phyloP scores from a whole-genome alignment of 192 early-diverging fungal species.

The Phycomyces blakesleeanus region DNA sequence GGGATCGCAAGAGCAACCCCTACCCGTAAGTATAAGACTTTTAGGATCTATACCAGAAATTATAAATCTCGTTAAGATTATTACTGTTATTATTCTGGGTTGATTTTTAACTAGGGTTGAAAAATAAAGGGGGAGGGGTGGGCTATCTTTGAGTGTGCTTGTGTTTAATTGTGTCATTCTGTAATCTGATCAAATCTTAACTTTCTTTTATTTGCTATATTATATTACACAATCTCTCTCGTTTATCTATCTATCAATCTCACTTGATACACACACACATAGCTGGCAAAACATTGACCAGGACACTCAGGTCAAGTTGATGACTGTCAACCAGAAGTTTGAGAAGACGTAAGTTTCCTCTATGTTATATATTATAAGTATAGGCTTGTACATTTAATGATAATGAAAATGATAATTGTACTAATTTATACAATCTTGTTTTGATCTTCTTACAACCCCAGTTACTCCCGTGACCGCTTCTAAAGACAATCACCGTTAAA shows the following conservation, averaged over 20 bases:
- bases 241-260: constrained; percentile 11
- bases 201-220: background rate
- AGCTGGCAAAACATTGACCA: constrained; percentile 59
- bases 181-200: too few species aligned
- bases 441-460: constrained; percentile 8
- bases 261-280: too few species aligned
- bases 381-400: too few species aligned
- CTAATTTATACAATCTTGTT: too few species aligned
- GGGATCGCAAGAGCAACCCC: constrained; percentile 45
- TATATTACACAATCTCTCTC: background rate
- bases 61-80: too few species aligned
- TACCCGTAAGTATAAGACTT: constrained; percentile 37
- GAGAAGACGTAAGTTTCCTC: constrained; percentile 42
- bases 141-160: too few species aligned
- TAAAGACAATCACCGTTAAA: constrained; percentile 26
- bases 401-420: too few species aligned
- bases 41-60: too few species aligned
- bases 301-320: constrained; percentile 55
- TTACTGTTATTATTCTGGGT: too few species aligned
- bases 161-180: too few species aligned
- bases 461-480: constrained; percentile 48
- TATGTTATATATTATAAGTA: background rate
- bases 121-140: too few species aligned
- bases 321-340: constrained; percentile 54
- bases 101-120: too few species aligned